Percentiles rank a stretch among this genome's conserved stretches.
Conservation (phyloP, 2,329 filamentous ascomycete genomes). For the Verticillium albo-atrum region DNA sequence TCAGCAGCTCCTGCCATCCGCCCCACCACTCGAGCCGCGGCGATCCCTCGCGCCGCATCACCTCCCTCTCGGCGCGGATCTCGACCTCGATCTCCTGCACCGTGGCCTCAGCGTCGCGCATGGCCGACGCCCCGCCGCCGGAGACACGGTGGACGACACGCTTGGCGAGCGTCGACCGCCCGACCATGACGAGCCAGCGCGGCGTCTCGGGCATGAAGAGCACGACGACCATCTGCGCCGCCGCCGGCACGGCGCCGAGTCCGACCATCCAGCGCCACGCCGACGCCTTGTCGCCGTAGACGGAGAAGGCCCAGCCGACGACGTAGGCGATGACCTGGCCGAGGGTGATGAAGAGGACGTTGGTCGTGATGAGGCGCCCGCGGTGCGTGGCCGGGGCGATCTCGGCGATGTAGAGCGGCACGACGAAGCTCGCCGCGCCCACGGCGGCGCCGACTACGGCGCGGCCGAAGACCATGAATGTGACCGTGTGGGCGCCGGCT, state of each 20-base stretch:
- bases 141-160: constrained; percentile 63
- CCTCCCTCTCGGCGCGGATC: constrained; percentile 62
- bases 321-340: constrained; percentile 89
- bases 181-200: constrained; percentile 74
- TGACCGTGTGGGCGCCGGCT: constrained; percentile 52
- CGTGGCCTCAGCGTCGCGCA: constrained; percentile 49
- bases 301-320: constrained; percentile 70
- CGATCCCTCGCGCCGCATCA: constrained; percentile 40
- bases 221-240: constrained; percentile 65
- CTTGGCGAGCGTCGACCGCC: constrained; percentile 56
- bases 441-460: constrained; percentile 68
- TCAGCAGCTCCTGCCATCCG: constrained; percentile 49
- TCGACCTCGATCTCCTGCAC: constrained; percentile 70
- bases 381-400: constrained; percentile 71
- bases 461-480: constrained; percentile 62
- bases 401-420: constrained; percentile 86
- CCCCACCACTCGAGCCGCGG: constrained; percentile 32
- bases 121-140: constrained; percentile 37
- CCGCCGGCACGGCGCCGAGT: constrained; percentile 72
- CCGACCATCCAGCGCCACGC: constrained; percentile 95
- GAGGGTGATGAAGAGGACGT: constrained; percentile 77
- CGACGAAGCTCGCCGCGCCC: constrained; percentile 74
- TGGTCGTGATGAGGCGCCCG: constrained; percentile 76
- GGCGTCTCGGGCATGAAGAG: constrained; percentile 81
- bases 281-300: constrained; percentile 40